A percentile compares a stretch with the other conserved stretches of the same genome.
Evolutionary conservation across 192 early-diverging fungal species (phyloP).

Genomic region (Linnemannia hyalina): DNA sequence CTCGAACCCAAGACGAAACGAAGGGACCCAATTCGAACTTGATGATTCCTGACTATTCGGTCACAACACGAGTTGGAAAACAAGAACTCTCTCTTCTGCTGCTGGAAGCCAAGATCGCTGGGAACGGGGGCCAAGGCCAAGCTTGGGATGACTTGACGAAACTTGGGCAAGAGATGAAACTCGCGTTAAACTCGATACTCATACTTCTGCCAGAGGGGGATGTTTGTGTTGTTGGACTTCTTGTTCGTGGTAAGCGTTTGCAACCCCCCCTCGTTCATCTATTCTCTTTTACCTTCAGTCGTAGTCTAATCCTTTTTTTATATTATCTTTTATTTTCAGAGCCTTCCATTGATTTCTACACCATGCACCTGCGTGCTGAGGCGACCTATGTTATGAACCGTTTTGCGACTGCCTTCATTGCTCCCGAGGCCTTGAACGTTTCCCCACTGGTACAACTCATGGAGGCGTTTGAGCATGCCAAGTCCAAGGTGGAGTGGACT

Average conservation of each 20-base stretch:
- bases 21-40: conserved; percentile 11
- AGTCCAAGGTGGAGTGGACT: conserved; percentile 19
- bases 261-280: neutral
- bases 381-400: conserved; percentile 34
- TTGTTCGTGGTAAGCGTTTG: conserved; percentile 18
- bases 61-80: conserved; percentile 28
- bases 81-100: conserved; percentile 28
- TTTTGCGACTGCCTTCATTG: conserved; percentile 21
- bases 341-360: conserved; percentile 31
- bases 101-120: conserved; percentile 29
- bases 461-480: conserved; percentile 30
- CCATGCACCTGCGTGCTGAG: conserved; percentile 31
- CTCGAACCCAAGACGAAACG: conserved; percentile 26
- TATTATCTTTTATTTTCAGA: conserved; percentile 30
- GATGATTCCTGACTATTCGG: conserved; percentile 35
- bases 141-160: conserved; percentile 31
- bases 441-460: conserved; percentile 35
- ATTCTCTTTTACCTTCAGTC: neutral
- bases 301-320: neutral
- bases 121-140: conserved; percentile 21
- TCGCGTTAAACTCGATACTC: conserved; percentile 30
- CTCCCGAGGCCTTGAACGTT: conserved; percentile 21
- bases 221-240: conserved; percentile 32
- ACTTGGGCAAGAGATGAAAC: conserved; percentile 27
- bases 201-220: conserved; percentile 25